Evolutionary conservation across 2,329 filamentous ascomycete species (phyloP), one percentile per base, ranked within the genome.

Genomic region (Fusarium temperatum): DNA sequence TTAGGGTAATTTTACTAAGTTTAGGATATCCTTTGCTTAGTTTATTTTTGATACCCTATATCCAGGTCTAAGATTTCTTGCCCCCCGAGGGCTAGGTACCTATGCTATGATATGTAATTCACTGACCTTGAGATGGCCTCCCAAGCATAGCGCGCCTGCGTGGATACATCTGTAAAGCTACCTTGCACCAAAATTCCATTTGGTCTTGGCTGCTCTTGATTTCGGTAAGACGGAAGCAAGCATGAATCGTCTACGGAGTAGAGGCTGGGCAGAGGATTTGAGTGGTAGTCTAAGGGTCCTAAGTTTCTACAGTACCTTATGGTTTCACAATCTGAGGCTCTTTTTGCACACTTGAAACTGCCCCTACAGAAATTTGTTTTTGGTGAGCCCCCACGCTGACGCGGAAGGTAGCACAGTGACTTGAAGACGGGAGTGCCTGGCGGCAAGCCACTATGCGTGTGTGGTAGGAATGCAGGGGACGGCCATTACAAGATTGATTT

Each of bases 291-390:
- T 48, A 59, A 22, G 67, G 67, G 59, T 70, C 59, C 41, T 35
- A 14, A 38, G 44, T 68, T 30, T 44, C 14, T 45, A 17, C 32
- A 17, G 32, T 35, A 30, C 30, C 30, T 30, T 30, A 9, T 41
- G 54, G 73, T 75, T 68, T 74, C 75, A 77, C 70, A 63, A 63
- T 68, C 24, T 61, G 69, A 74, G 68, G 69, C 66, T 74, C 69
- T 62, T 55, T 68, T 58, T 35, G 48, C 26, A 45, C 24, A 50
- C 17, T 24, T 56, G 54, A 53, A 60, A 75, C 67, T 54, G 47
- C 48, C 47, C 24, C 51, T 55, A 41, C 51, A 41, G 35, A n/a
- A n/a, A n/a, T 39, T 30, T 44, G 38, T 35, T 51, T 54, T 57
- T 47, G 28, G 57, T 47, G 44, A 54, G 18, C 67, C 66, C 67